Percentiles rank a stretch among this genome's conserved stretches.
Evolutionary conservation across 1,139 yeast species (phyloP).

Genomic region (Suhomyces kunorum): DNA sequence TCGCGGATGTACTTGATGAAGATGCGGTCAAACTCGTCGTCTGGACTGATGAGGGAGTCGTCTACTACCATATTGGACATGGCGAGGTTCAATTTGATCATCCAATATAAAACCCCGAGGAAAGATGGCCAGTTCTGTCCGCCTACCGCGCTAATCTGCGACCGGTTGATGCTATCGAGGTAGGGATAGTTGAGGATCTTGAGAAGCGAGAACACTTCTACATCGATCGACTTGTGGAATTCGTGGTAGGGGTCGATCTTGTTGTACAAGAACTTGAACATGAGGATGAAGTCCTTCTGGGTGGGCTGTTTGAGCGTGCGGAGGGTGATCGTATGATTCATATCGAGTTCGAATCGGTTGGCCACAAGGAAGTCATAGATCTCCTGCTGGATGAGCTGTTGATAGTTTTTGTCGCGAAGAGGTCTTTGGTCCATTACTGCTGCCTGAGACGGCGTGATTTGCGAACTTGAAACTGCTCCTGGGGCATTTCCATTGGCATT

Average conservation of each 20-base stretch:
- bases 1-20: constrained; percentile 66
- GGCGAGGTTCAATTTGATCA: constrained; percentile 58
- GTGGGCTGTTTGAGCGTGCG: constrained; percentile 77
- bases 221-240: constrained; percentile 69
- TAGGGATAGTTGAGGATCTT: constrained; percentile 76
- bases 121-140: constrained; percentile 88
- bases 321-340: constrained; percentile 66
- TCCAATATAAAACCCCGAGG: constrained; percentile 80
- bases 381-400: constrained; percentile 62
- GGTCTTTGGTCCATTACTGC: constrained; percentile 66
- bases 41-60: constrained; percentile 32
- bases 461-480: constrained; percentile 12
- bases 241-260: constrained; percentile 78
- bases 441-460: constrained; percentile 7
- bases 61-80: constrained; percentile 42
- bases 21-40: constrained; percentile 55
- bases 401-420: constrained; percentile 69
- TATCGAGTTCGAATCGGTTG: constrained; percentile 71
- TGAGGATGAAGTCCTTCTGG: constrained; percentile 77
- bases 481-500: constrained; percentile 6
- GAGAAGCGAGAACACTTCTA: constrained; percentile 70
- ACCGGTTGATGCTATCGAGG: constrained; percentile 73
- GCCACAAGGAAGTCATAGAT: constrained; percentile 63
- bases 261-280: constrained; percentile 78
- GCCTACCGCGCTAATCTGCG: constrained; percentile 89